A percentile compares a stretch with the other conserved stretches of the same genome.
These are phyloP conservation scores for Lentinula lateritia DNA, from an alignment of 768 basidiomycete species.

Conservation along the genomic window DNA sequence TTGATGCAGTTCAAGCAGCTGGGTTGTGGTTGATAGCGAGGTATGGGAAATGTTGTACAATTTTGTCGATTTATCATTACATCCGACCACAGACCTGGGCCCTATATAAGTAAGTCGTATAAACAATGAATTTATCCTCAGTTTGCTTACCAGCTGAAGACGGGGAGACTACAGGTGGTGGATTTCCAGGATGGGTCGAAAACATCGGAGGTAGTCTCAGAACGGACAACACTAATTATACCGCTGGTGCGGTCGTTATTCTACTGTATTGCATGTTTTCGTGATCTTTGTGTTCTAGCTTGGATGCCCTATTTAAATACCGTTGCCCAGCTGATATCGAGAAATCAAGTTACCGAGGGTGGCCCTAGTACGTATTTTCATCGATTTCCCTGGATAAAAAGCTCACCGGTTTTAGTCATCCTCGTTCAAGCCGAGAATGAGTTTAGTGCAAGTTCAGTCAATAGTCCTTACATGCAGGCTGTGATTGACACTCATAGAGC, in stretches of 20 bases:
- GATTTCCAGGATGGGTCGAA: conserved; percentile 57
- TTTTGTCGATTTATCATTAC: background rate
- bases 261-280: background rate
- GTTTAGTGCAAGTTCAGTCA: conserved; percentile 35
- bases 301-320: conserved; percentile 53
- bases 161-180: conserved; percentile 48
- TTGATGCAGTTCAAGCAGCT: conserved; percentile 44
- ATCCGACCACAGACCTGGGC: conserved; percentile 34
- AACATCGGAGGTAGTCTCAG: conserved; percentile 45
- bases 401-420: conserved; percentile 27
- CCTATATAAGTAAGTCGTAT: conserved; percentile 40
- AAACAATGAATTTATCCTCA: background rate
- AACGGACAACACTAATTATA: conserved; percentile 44
- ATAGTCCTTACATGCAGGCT: conserved; percentile 45
- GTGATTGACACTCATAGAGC: conserved; percentile 38
- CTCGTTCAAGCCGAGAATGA: conserved; percentile 54
- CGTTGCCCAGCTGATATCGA: conserved; percentile 42
- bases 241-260: conserved; percentile 7
- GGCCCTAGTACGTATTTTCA: conserved; percentile 38
- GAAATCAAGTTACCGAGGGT: conserved; percentile 53
- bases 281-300: conserved; percentile 22
- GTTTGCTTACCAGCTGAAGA: conserved; percentile 17
- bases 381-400: background rate
- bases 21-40: conserved; percentile 55
- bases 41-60: conserved; percentile 16